phyloP scores from a whole-genome alignment of 1,284 basidiomycete species.

The Anthracocystis setariae region DNA sequence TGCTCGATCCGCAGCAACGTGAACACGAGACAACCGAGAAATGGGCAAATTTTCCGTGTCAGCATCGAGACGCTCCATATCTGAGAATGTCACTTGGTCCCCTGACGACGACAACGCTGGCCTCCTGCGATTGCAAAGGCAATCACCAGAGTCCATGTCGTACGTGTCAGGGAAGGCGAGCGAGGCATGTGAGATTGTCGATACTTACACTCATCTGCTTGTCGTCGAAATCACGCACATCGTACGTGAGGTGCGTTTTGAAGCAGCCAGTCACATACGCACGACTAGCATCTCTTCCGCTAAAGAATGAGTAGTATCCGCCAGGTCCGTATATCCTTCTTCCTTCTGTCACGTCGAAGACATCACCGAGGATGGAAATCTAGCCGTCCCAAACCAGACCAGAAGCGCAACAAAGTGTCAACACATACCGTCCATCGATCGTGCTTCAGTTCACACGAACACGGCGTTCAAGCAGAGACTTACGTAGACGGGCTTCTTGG shows the following conservation, averaged over 20 bases:
- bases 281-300: slow-evolving; percentile 62
- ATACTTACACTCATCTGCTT: slow-evolving; percentile 49
- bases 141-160: too few relatives aligned
- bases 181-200: not conserved
- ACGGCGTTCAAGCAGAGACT: slow-evolving; percentile 69
- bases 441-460: not conserved
- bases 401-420: not conserved
- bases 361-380: slow-evolving; percentile 79
- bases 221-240: slow-evolving; percentile 59
- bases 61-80: slow-evolving; percentile 3
- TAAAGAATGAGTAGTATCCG: slow-evolving; percentile 62
- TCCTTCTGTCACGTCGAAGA: slow-evolving; percentile 86
- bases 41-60: not conserved
- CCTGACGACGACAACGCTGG: too few relatives aligned
- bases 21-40: not conserved
- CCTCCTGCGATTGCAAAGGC: too few relatives aligned
- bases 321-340: slow-evolving; percentile 79
- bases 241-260: slow-evolving; percentile 62
- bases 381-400: not conserved
- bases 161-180: too few relatives aligned
- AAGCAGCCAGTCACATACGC: slow-evolving; percentile 67
- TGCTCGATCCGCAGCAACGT: slow-evolving; percentile 13
- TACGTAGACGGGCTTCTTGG: slow-evolving; percentile 81
- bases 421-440: not conserved
- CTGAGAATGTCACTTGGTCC: too few relatives aligned